Base-by-base conservation (phyloP, 768 basidiomycete species). In the Rhodotorula graminis region DNA sequence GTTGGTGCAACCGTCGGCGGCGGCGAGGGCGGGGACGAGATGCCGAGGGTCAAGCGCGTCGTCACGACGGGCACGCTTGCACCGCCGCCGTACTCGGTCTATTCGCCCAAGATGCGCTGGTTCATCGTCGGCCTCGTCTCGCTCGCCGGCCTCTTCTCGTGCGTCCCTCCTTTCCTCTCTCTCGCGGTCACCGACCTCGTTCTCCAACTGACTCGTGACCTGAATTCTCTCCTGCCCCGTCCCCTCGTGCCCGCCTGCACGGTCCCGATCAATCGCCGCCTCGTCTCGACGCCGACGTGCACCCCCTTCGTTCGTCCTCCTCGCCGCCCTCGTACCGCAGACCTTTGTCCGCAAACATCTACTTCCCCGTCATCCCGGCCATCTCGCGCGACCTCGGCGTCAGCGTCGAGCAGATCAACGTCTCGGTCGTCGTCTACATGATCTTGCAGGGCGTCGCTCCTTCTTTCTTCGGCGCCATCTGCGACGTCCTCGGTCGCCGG, bases 391-490 rank as follows among this genome's bases (percentile, higher is more conserved):
- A 72, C 23, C 56, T 77, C 5, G n/a, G 42, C 12, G 40, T 59
- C 0, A 33, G 50, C 21, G 44, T 72, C 37, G 64, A 77, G 52
- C 21, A 50, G 21, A 57, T 67, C 61, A 72, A 68, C 50, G 19
- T 75, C 6, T 56, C 63, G 7, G 71, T 71, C 9, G 70, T 68
- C 31, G 64, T 61, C n/a, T 76, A 76, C 70, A 70, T 71, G 70
- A 49, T 74, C 31, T 11, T 57, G 0, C 76, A 76, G 50, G 76
- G 73, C 25, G 16, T 75, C 50, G 40, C 46, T 19, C 76, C 76
- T 2, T 64, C 64, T 2, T 65, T 77, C 42, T 72, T 68, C 25
- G 76, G 70, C 19, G 59, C 70, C 0, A 52, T 77, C 29, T 72
- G 65, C 57, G 74, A 77, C 29, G 71, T 71, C 0, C 47, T 72